Percentiles rank a stretch among this genome's conserved stretches.
Evolutionary conservation across 495 filamentous ascomycete species (phyloP).

Genomic region (Tirmania nivea): DNA sequence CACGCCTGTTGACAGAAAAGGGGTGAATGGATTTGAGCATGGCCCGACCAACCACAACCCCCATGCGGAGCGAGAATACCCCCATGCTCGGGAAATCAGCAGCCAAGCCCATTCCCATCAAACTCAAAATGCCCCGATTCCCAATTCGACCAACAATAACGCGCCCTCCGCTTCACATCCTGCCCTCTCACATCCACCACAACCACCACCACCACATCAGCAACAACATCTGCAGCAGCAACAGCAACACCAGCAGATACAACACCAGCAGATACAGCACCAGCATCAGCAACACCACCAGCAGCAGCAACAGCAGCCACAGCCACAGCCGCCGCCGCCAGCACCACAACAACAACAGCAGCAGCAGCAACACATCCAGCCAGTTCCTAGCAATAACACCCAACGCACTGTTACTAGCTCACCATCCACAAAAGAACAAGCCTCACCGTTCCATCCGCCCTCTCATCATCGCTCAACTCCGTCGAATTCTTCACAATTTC

Average conservation of each 20-base stretch:
- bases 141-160: neutral
- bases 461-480: constrained; percentile 2
- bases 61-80: too few species aligned
- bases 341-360: neutral
- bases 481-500: constrained; percentile 7
- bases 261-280: constrained; percentile 8
- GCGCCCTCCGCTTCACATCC: neutral
- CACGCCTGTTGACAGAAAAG: neutral
- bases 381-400: constrained; percentile 1
- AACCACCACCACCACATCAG: neutral
- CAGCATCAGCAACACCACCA: constrained; percentile 7
- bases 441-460: constrained; percentile 11
- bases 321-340: constrained; percentile 10
- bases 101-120: too few species aligned
- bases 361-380: constrained; percentile 2
- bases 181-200: too few species aligned
- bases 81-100: too few species aligned
- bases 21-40: neutral
- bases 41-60: neutral
- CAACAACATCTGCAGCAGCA: constrained; percentile 1
- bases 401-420: constrained; percentile 7
- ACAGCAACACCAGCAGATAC: constrained; percentile 8
- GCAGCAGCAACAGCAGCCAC: constrained; percentile 7
- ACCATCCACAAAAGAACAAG: constrained; percentile 10
- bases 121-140: neutral